Base-by-base conservation (phyloP, 371 early-diverging fungal species). In the Nematocida minor region DNA sequence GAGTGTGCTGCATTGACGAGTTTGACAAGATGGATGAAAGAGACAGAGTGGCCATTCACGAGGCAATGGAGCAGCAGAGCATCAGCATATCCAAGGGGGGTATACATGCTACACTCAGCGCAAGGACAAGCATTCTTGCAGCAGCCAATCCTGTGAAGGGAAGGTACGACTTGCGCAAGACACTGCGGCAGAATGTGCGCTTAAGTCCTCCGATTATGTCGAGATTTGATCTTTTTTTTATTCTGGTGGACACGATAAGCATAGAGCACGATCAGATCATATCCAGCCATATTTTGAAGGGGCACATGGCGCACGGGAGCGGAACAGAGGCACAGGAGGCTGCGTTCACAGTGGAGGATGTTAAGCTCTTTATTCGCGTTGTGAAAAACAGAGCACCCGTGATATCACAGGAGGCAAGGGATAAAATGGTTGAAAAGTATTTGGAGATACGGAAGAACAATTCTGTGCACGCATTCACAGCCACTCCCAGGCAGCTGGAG, bases 51-150 rank as follows among this genome's bases (percentile, higher is more conserved):
- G 93, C 95, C 51, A 97, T 99, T 85, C 97, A 97, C 89, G 99
- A 98, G 88, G 99, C 96, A 18, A 98, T 98, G 99, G 97, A 97
- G 85, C 97, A 99, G 86, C 97, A 97, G 86, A 96, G 95, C 0
- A 96, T 98, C 66, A 91, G 92, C n/a, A 96, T 98, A 79, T 91
- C 95, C 47, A 98, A 98, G 82, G 99, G 97, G 38, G 97, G 99
- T 69, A 94, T 97, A 80, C 93, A 95, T 82, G 84, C 83, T 44
- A 84, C 87, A 11, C 80, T 87, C 25, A 85, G 85, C 69, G 80
- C 86, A 9, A 32, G 86, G 42, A 78, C 81, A 20, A 70, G 67
- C 25, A 82, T 87, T 27, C 62, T 87, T 25, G 87, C 87, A 40
- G 87, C 87, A 57, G 84, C 86, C 4, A 87, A 87, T 67, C 87